Evolutionary conservation across 2,329 filamentous ascomycete genomes (phyloP).

Genomic region (Aschersonia sp.): DNA sequence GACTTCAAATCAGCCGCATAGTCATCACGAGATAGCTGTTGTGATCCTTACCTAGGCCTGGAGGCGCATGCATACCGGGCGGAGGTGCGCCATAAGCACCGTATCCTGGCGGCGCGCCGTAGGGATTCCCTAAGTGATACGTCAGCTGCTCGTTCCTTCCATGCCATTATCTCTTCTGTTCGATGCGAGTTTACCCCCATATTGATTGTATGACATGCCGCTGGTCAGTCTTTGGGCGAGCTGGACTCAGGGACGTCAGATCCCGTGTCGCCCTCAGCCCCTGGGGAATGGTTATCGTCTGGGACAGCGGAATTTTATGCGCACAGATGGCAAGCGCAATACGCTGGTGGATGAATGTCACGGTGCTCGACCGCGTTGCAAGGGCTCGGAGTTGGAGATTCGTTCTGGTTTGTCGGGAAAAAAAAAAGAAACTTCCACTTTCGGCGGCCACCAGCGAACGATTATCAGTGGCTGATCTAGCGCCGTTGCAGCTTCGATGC

Average conservation of each 20-base stretch:
- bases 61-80: slow-evolving; percentile 62
- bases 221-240: not conserved
- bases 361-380: no score
- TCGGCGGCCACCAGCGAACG: no score
- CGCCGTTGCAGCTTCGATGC: no score
- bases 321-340: no score
- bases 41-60: slow-evolving; percentile 60
- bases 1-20: slow-evolving; percentile 1
- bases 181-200: slow-evolving; percentile 29
- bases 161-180: not conserved
- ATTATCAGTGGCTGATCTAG: no score
- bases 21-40: not conserved
- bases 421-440: no score
- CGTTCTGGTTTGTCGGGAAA: no score
- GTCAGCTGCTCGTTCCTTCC: not conserved
- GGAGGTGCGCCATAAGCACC: slow-evolving; percentile 48
- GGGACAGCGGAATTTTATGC: no score
- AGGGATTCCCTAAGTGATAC: slow-evolving; percentile 31
- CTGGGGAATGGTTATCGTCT: no score
- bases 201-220: slow-evolving; percentile 46
- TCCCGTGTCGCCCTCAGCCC: not conserved
- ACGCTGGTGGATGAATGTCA: no score
- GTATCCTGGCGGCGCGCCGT: slow-evolving; percentile 63
- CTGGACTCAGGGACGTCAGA: not conserved
- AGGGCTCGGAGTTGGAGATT: no score